Evolutionary conservation across 495 filamentous ascomycete species (phyloP).

Genomic region (Aspergillus leporis): DNA sequence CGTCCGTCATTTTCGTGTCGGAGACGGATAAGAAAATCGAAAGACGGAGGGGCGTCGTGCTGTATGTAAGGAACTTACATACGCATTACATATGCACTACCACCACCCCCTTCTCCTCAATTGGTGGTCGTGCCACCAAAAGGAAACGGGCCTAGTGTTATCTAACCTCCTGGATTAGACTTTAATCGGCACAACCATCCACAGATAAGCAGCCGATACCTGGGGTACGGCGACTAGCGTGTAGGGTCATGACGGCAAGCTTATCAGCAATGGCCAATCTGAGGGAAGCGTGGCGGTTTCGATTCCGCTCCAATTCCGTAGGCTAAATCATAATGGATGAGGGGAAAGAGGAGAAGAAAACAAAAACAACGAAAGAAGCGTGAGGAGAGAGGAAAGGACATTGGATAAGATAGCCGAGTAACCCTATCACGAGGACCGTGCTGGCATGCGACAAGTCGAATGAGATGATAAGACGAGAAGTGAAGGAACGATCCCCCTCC

Average conservation of each 20-base stretch:
- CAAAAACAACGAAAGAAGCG: background rate
- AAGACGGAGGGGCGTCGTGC: background rate
- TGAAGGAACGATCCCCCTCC: too few species aligned
- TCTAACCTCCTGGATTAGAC: conserved; percentile 4
- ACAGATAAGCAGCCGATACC: conserved; percentile 14
- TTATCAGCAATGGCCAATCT: conserved; percentile 6
- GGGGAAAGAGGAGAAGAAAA: conserved; percentile 1
- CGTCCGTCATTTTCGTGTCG: conserved; percentile 23
- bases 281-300: background rate
- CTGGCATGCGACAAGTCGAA: background rate
- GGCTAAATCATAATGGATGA: background rate
- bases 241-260: conserved; percentile 4
- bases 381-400: conserved; percentile 3
- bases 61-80: background rate
- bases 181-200: background rate
- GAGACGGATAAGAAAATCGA: background rate
- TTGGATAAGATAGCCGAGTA: conserved; percentile 13
- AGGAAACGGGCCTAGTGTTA: background rate
- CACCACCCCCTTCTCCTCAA: background rate
- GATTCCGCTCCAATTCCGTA: background rate
- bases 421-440: background rate
- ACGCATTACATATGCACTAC: background rate
- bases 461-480: background rate
- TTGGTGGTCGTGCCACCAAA: background rate
- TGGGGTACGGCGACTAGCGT: conserved; percentile 3